Conservation (phyloP, 176 grass and related monocot species). For the Zea luxurians region DNA sequence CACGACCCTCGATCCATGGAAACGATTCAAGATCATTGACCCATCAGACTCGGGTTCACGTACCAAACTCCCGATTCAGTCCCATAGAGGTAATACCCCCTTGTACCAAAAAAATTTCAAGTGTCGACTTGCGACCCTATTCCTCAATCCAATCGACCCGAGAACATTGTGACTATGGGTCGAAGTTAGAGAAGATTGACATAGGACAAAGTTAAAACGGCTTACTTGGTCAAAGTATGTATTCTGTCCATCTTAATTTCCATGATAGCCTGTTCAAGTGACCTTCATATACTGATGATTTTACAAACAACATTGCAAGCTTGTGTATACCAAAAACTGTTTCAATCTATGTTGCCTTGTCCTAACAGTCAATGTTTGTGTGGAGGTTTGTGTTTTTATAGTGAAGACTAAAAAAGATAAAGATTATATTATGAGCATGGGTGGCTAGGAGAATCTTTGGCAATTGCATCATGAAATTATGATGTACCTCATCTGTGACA, state of each 20-base stretch:
- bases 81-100: too few relatives aligned
- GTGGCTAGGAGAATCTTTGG: constrained; percentile 9
- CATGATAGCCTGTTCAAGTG: not conserved
- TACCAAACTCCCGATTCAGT: too few relatives aligned
- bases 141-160: too few relatives aligned
- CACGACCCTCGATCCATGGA: too few relatives aligned
- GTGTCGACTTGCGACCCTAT: too few relatives aligned
- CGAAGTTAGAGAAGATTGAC: not conserved
- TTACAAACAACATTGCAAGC: not conserved
- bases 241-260: constrained; percentile 1
- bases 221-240: not conserved
- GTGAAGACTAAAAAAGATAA: not conserved
- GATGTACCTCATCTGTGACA: not conserved
- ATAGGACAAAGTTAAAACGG: not conserved
- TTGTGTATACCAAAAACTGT: constrained; percentile 9
- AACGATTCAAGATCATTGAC: too few relatives aligned
- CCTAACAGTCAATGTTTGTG: not conserved
- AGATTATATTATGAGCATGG: constrained; percentile 18
- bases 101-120: too few relatives aligned
- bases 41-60: too few relatives aligned
- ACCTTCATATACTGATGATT: not conserved
- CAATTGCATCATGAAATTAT: not conserved
- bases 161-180: too few relatives aligned
- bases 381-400: constrained; percentile 1
- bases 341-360: not conserved